Conservation (phyloP, 2,329 filamentous ascomycete species). For the Aspergillus fructus region DNA sequence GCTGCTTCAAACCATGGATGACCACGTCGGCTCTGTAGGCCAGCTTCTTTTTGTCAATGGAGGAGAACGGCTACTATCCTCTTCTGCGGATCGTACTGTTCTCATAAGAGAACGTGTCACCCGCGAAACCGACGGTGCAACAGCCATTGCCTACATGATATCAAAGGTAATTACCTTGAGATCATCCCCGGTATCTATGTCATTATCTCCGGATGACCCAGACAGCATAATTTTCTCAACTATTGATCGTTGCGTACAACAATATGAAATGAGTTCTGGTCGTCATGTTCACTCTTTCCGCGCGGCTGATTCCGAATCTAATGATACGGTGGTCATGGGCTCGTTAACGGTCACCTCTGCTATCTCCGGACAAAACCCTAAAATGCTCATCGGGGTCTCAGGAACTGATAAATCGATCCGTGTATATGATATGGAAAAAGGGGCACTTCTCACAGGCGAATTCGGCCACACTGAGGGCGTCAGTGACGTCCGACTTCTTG, state of each 20-base stretch:
- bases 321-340: slow-evolving; percentile 80
- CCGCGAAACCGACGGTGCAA: slow-evolving; percentile 55
- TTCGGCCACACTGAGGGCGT: slow-evolving; percentile 96
- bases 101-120: slow-evolving; percentile 77
- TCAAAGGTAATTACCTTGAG: slow-evolving; percentile 77
- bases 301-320: slow-evolving; percentile 74
- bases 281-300: slow-evolving; percentile 74
- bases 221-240: slow-evolving; percentile 59
- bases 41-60: slow-evolving; percentile 73
- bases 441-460: slow-evolving; percentile 77
- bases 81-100: slow-evolving; percentile 82
- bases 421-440: slow-evolving; percentile 77
- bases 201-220: slow-evolving; percentile 62
- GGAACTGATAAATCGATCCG: slow-evolving; percentile 95
- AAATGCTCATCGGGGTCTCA: slow-evolving; percentile 80
- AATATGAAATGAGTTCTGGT: slow-evolving; percentile 64
- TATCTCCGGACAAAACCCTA: slow-evolving; percentile 55
- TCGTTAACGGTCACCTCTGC: slow-evolving; percentile 64
- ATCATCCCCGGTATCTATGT: slow-evolving; percentile 82
- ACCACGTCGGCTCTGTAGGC: slow-evolving; percentile 84
- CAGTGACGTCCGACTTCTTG: slow-evolving; percentile 74
- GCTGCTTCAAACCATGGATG: slow-evolving; percentile 85
- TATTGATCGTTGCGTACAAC: slow-evolving; percentile 61
- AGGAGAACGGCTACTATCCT: slow-evolving; percentile 72
- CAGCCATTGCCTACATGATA: slow-evolving; percentile 73